phyloP scores from a whole-genome alignment of 768 basidiomycete species.

The Scleroderma bovista region DNA sequence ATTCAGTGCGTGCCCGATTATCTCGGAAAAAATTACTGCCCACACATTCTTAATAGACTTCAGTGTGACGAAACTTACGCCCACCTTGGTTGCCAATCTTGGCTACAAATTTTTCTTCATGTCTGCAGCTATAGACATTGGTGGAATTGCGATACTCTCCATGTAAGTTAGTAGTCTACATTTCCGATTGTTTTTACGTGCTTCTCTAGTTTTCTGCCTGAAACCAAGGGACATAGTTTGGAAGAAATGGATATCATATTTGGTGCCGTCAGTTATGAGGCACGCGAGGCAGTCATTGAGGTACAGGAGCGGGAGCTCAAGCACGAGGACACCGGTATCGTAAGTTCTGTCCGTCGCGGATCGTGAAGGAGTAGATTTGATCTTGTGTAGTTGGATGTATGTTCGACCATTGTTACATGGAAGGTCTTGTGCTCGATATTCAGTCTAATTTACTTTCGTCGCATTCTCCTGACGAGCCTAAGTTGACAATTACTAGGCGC shows the following conservation, averaged over 20 bases:
- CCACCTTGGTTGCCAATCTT: conserved; percentile 49
- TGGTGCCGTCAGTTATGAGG: conserved; percentile 50
- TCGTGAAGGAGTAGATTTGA: too few species aligned
- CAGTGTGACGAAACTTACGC: conserved; percentile 65
- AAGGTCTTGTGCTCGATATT: too few species aligned
- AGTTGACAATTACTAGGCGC: too few species aligned
- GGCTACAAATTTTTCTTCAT: conserved; percentile 72
- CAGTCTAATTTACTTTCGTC: too few species aligned
- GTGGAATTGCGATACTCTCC: conserved; percentile 62
- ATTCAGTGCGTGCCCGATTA: conserved; percentile 49
- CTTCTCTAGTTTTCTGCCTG: conserved; percentile 45
- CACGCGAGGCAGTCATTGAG: conserved; percentile 49
- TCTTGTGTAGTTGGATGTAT: too few species aligned
- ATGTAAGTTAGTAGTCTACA: conserved; percentile 36
- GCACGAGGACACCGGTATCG: neutral
- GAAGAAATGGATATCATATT: conserved; percentile 56
- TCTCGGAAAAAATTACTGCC: conserved; percentile 26
- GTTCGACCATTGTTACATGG: too few species aligned
- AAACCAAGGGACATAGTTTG: conserved; percentile 53
- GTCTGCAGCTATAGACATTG: conserved; percentile 67
- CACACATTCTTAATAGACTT: conserved; percentile 45
- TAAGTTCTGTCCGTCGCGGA: neutral
- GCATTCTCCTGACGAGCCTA: too few species aligned
- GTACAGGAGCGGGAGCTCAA: conserved; percentile 34
- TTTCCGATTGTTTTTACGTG: neutral